Base-by-base conservation (phyloP, 495 filamentous ascomycete species). In the Hyaloscypha bicolor region DNA sequence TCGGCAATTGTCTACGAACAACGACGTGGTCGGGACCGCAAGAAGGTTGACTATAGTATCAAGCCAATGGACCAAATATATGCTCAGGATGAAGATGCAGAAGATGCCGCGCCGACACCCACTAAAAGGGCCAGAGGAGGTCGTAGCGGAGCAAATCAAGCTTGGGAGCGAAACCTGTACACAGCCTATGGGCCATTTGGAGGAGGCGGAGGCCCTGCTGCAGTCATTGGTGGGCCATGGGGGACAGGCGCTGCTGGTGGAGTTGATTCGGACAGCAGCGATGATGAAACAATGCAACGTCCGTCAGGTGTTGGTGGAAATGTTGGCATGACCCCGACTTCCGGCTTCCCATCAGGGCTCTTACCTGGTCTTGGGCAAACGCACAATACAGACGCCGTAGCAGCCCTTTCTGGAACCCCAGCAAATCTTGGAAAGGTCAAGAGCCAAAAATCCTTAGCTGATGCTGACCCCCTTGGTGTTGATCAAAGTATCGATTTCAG, bases 201-300 rank as follows among this genome's bases (percentile, higher is more conserved):
- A 69, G 95, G 95, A 57, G 86, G 86, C 32, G 87, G 87, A 58
- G 90, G 91, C 9, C 81, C 85, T 56, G 80, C 87, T 22, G 84
- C 93, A 9, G 82, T 96, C 22, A 85, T 96, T 71, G 91, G 86
- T 63, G 90, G 89, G 6, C 90, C 91, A n/a, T 92, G 88, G 73
- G 91, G 89, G 35, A 86, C 86, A 69, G 88, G 80, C n/a, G 89
- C 92, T 9, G 85, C 86, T 55, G 93, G 89, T 31, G 91, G 91
- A 67, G 90, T 87, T 11, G 94, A 98, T 71, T 96, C 93, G 22
- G 95, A 99, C 73, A 97, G 93, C 75, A 98, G 96, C 73, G 95
- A 99, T 69, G 96, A 99, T 68, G 95, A 99, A 73, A 82, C 80
- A 68, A 84, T 85, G 66, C 83, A 85, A 35, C 83, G 88, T 30